Evolutionary conservation across 345 rosid species (phyloP).

Genomic region (Boechera stricta): DNA sequence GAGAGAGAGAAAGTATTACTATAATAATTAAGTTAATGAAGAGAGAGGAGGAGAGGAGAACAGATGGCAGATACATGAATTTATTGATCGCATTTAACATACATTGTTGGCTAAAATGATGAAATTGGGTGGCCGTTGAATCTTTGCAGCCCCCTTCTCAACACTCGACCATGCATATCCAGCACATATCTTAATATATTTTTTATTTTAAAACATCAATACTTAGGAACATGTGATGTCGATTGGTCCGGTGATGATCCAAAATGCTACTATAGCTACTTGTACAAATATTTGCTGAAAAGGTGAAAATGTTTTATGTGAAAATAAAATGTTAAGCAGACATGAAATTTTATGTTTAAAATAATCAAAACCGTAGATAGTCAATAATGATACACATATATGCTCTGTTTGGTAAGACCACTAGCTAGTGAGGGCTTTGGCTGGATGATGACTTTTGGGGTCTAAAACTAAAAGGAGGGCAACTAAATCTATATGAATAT

Average conservation of each 20-base stretch:
- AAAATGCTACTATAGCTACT: background rate
- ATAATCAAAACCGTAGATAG: conserved; percentile 5
- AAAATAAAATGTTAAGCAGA: background rate
- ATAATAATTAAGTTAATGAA: conserved; percentile 25
- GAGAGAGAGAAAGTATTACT: conserved; percentile 24
- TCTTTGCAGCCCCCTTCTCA: conserved; percentile 6
- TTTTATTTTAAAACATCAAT: conserved; percentile 19
- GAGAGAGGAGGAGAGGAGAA: conserved; percentile 34
- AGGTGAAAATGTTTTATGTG: background rate
- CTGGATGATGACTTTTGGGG: conserved; percentile 8
- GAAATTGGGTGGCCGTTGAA: conserved; percentile 49
- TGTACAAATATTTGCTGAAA: background rate
- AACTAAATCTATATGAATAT: background rate
- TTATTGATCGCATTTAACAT: conserved; percentile 49
- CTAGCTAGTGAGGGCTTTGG: conserved; percentile 8
- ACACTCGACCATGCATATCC: conserved; percentile 30
- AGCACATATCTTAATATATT: conserved; percentile 14
- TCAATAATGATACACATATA: background rate
- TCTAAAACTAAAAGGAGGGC: conserved; percentile 11
- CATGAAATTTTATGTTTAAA: background rate
- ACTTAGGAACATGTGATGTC: conserved; percentile 36
- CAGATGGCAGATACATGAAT: conserved; percentile 46
- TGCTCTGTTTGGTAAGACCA: conserved; percentile 31
- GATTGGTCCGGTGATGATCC: conserved; percentile 33
- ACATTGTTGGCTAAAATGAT: conserved; percentile 42